Base-by-base conservation (phyloP, 306 rosid genomes). In the Inga oerstediana region DNA sequence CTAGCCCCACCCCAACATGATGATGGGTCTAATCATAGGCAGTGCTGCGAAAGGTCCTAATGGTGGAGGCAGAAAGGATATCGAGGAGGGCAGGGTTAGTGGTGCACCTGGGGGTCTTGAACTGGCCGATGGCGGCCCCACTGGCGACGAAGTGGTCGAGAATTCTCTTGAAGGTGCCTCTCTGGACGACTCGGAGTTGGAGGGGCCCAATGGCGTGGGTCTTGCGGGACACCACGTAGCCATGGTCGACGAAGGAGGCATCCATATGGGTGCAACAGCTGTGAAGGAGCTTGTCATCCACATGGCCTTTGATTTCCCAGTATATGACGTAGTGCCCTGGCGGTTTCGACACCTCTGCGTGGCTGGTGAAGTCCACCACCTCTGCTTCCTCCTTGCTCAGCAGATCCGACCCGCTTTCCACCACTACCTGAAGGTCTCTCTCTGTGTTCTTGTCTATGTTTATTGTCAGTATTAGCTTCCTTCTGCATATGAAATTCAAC, bases 21-120 rank as follows among this genome's bases (percentile, higher is more conserved):
- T 49, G 61, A 52, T 61, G 32, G 0, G 0, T 61, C 30, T 46
- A 51, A 69, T 39, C 71, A 30, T 93, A 95, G 43, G 97, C 96
- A 3, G 88, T 84, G 85, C 98, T 95, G 35, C 37, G 82, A 84
- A 92, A 83, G 80, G 74, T 87, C 73, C 83, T 87, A 27, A 73
- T 12, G 56, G 93, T 90, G 77, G 83, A 89, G 0, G 79, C 35
- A 67, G 87, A 80, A 41, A 95, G 97, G 82, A 93, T 95, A 2
- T 48, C 51, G 0, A 95, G 90, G 17, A 93, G 83, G 39, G 27
- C 84, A 46, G 76, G 84, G 58, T 95, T 88, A 54, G 75, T 87
- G 16, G 99, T 95, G 88, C 99, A 95, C 86, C 99, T 83, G 16
- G 99, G 99, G 8, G 92, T 95, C 94, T 95, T 95, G 80, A 90